Percentiles rank a stretch among this genome's conserved stretches.
These are phyloP conservation scores for Ganoderma sp. DNA, from an alignment of 1,284 basidiomycete species.

Conservation along the genomic window DNA sequence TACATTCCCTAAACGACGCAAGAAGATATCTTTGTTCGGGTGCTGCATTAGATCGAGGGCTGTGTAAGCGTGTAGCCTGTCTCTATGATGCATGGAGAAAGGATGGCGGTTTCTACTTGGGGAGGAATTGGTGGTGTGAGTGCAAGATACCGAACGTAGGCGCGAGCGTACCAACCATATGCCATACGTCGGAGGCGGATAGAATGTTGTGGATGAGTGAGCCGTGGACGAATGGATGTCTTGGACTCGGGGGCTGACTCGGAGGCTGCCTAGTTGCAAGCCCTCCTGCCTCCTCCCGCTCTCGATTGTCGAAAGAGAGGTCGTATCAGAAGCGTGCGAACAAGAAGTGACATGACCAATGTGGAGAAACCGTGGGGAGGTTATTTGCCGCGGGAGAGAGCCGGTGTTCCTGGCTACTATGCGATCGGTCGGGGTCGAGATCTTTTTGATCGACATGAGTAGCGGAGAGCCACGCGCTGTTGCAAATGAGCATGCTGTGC, in stretches of 20 bases:
- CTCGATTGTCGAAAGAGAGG: no score
- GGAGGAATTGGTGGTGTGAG: background rate
- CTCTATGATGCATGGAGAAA: background rate
- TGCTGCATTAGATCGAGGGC: background rate
- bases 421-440: background rate
- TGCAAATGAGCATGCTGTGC: background rate
- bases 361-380: background rate
- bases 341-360: background rate
- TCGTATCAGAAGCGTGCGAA: background rate
- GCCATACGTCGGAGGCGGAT: background rate
- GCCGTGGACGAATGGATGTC: background rate
- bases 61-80: background rate
- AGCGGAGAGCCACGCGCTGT: background rate
- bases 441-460: slow-evolving; percentile 6
- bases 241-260: no score
- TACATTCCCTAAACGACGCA: background rate
- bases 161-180: background rate
- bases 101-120: background rate
- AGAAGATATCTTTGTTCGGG: background rate
- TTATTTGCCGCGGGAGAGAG: background rate
- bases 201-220: background rate
- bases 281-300: no score
- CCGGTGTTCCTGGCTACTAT: background rate
- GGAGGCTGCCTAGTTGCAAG: no score
- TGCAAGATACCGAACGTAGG: background rate